Percentiles rank a stretch among this genome's conserved stretches.
Evolutionary conservation across 2,329 filamentous ascomycete species (phyloP).

Genomic region (Neophaeococcomyces aloes): DNA sequence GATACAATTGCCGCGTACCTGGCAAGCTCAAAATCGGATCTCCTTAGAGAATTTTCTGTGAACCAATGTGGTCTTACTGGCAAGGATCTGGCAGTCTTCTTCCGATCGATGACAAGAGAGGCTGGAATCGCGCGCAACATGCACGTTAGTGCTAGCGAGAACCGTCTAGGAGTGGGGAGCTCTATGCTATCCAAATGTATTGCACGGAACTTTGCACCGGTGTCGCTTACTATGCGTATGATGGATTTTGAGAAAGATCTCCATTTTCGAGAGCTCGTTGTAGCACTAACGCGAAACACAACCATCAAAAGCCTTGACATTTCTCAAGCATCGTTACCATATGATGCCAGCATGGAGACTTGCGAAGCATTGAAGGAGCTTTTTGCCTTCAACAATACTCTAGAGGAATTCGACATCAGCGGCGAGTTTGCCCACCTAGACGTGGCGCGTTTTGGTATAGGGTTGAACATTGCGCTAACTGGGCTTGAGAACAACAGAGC

Average conservation of each 20-base stretch:
- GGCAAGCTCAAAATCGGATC: slow-evolving; percentile 48
- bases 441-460: slow-evolving; percentile 57
- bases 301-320: slow-evolving; percentile 57
- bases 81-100: slow-evolving; percentile 52
- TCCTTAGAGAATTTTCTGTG: slow-evolving; percentile 51
- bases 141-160: slow-evolving; percentile 57
- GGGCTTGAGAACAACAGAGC: slow-evolving; percentile 55
- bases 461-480: slow-evolving; percentile 54
- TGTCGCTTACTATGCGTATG: slow-evolving; percentile 55
- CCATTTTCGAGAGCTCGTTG: slow-evolving; percentile 52
- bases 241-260: slow-evolving; percentile 58
- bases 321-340: slow-evolving; percentile 58
- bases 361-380: slow-evolving; percentile 53
- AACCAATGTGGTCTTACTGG: slow-evolving; percentile 59
- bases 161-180: slow-evolving; percentile 38
- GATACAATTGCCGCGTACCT: slow-evolving; percentile 57
- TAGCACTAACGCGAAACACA: slow-evolving; percentile 52
- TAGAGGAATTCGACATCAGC: slow-evolving; percentile 59
- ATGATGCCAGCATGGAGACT: slow-evolving; percentile 57
- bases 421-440: slow-evolving; percentile 63
- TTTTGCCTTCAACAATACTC: slow-evolving; percentile 56
- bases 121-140: slow-evolving; percentile 45
- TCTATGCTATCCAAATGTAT: slow-evolving; percentile 35
- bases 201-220: slow-evolving; percentile 46
- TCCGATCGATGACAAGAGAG: slow-evolving; percentile 50